These are phyloP conservation scores for Neostapfia colusana DNA, from an alignment of 176 grass and related monocot species.

Conservation along the genomic window DNA sequence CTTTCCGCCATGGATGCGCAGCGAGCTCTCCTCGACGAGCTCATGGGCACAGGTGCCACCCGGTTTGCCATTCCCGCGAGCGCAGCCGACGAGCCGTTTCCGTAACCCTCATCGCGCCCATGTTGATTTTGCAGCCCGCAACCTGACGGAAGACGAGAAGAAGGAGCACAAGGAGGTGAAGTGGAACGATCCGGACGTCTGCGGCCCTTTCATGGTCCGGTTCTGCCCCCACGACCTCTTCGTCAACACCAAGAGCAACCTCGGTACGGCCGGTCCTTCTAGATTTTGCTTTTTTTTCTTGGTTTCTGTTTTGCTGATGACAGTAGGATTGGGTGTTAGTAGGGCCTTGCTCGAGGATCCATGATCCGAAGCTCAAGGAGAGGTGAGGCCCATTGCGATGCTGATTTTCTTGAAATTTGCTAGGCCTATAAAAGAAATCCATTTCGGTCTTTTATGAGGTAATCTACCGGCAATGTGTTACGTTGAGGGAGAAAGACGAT, in stretches of 20 bases:
- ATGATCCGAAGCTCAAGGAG: constrained; percentile 96
- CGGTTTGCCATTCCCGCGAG: neutral
- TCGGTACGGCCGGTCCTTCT: constrained; percentile 47
- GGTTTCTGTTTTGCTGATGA: constrained; percentile 21
- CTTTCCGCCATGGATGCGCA: constrained; percentile 75
- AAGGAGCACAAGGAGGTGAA: constrained; percentile 73
- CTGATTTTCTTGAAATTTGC: neutral
- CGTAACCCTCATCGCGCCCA: constrained; percentile 15
- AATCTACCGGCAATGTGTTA: neutral
- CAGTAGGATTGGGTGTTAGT: constrained; percentile 15
- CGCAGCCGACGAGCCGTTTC: neutral
- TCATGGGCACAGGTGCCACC: constrained; percentile 80
- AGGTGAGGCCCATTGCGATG: constrained; percentile 43
- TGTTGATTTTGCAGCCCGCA: constrained; percentile 56
- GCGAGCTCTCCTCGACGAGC: constrained; percentile 89
- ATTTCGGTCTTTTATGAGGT: neutral
- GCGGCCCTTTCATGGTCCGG: constrained; percentile 68
- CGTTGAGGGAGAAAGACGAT: neutral
- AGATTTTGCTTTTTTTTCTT: neutral
- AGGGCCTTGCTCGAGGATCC: constrained; percentile 84
- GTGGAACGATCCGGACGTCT: constrained; percentile 90
- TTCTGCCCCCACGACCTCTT: constrained; percentile 95
- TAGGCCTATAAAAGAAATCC: neutral
- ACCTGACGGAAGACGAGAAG: constrained; percentile 91
- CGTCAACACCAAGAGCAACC: constrained; percentile 90